A percentile compares a stretch with the other conserved stretches of the same genome.
phyloP scores from a whole-genome alignment of 116 monocot species.

The Papilionanthe hybrid region DNA sequence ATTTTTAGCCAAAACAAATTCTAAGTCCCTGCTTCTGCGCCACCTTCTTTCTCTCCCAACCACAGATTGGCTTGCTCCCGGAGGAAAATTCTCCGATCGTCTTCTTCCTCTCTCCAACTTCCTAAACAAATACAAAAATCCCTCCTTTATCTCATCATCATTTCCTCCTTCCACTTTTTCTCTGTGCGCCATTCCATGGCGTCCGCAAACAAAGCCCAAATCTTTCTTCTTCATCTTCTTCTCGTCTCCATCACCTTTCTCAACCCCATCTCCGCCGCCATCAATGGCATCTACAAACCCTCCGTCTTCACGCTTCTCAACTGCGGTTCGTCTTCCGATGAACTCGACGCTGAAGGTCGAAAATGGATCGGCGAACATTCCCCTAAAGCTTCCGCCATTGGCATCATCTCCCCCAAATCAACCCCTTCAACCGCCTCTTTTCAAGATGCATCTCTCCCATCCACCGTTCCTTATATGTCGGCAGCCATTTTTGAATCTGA shows the following conservation, averaged over 20 bases:
- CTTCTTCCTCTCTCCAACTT: background rate
- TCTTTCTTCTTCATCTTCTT: background rate
- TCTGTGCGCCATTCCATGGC: conserved; percentile 26
- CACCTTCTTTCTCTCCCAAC: too few species aligned
- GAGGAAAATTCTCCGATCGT: background rate
- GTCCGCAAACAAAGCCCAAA: background rate
- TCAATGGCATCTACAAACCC: conserved; percentile 25
- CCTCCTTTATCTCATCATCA: too few species aligned
- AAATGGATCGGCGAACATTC: conserved; percentile 44
- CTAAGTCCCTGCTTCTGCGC: too few species aligned
- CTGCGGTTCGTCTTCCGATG: conserved; percentile 55
- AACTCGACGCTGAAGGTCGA: conserved; percentile 57
- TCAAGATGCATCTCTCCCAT: conserved; percentile 80
- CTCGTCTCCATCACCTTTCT: conserved; percentile 15
- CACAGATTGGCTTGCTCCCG: too few species aligned
- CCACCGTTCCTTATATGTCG: conserved; percentile 77
- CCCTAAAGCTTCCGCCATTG: conserved; percentile 16
- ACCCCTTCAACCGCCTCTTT: conserved; percentile 24
- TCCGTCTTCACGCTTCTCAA: conserved; percentile 54
- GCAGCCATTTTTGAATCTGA: conserved; percentile 56
- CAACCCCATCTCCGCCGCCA: background rate
- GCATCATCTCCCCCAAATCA: conserved; percentile 38
- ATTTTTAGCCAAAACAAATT: too few species aligned
- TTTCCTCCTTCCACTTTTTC: background rate
- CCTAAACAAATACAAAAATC: background rate